Base-by-base conservation (phyloP, 495 filamentous ascomycete species). In the Rhizodiscina lignyota region DNA sequence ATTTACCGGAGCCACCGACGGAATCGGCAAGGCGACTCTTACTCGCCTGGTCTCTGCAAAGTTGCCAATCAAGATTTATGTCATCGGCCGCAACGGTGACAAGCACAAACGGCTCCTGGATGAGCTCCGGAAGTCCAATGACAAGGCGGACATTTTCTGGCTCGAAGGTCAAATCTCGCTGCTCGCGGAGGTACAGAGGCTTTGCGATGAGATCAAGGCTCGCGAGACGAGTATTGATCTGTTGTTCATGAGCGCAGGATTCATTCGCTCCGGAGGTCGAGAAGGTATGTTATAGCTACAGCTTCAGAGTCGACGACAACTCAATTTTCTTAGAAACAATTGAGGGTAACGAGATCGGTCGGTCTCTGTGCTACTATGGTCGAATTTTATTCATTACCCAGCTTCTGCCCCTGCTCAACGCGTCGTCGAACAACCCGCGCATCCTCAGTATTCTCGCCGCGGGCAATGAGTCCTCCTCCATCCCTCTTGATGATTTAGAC, bases 1-100 rank as follows among this genome's bases (percentile, higher is more conserved):
- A 32, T 60, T 61, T 34, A 48, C 50, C 24, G 56, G 58, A 24
- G 58, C 53, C 3, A 61, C 58, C 2, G 51, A 51, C 10, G 58
- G 58, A 23, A 56, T 61, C 30, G 58, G 58, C 21, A 52, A 58
- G 39, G 18, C 43, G 23, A 52, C 55, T 0, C 28, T 55, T 18
- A 36, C 23, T 17, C 51, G 43, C 34, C 35, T 60, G 0, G 51
- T 53, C 30, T 29, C 39, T 4, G 47, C 49, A 4, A 50, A 47
- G 3, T 18, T 37, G 29, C 37, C 38, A 37, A 21, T 50, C 18
- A 47, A 38, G 30, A 41, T 54, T 36, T 60, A 59, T 38, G 27
- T 59, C 8, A 37, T 59, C 40, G 55, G 57, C 12, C 53, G 57
- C n/a, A 50, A 51, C 15, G 45, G 47, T 22, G 44, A 43, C 28